Base-by-base conservation (phyloP, 2,329 filamentous ascomycete species). In the Helminthosporium solani region DNA sequence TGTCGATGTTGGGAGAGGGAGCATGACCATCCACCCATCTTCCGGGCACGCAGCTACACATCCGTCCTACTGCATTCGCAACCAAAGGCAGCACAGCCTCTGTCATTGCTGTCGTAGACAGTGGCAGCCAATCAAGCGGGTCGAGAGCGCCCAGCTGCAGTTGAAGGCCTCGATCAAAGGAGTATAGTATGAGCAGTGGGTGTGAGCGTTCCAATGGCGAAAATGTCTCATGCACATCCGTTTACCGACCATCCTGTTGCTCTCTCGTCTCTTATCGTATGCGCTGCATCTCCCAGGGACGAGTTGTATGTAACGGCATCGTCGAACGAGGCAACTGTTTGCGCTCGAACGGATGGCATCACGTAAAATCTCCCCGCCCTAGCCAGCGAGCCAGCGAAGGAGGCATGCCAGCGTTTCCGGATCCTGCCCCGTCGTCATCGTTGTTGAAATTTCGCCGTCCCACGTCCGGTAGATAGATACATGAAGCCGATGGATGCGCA, bases 211-310 rank as follows among this genome's bases (percentile, higher is more conserved):
- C 61, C 58, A 65, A 65, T 65, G 40, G 61, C 60, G 53, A 60
- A 63, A 65, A 54, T 62, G 51, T 60, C 61, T 55, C 61, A 64
- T 58, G 58, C 53, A 56, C 56, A 56, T 47, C 45, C 46, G 42
- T 50, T 52, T 31, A 31, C 28, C 28, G 28, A 31, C 28, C 40
- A 23, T 35, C 46, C 30, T 31, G 31, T 4, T n/a, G 14, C 14
- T 21, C 28, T 27, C 28, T 19, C 14, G 5, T 5, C 38, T 33
- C 27, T 33, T 25, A n/a, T n/a, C n/a, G n/a, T n/a, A n/a, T n/a
- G n/a, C n/a, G n/a, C n/a, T n/a, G n/a, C n/a, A 7, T 25, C 15
- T 9, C 33, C 19, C 14, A 12, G 14, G 12, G 28, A 31, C 14
- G 28, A 6, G 14, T 6, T 23, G 27, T 31, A 38, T 38, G 33